These are phyloP conservation scores for Boletus sp. DNA, from an alignment of 768 basidiomycete genomes.

Conservation along the genomic window DNA sequence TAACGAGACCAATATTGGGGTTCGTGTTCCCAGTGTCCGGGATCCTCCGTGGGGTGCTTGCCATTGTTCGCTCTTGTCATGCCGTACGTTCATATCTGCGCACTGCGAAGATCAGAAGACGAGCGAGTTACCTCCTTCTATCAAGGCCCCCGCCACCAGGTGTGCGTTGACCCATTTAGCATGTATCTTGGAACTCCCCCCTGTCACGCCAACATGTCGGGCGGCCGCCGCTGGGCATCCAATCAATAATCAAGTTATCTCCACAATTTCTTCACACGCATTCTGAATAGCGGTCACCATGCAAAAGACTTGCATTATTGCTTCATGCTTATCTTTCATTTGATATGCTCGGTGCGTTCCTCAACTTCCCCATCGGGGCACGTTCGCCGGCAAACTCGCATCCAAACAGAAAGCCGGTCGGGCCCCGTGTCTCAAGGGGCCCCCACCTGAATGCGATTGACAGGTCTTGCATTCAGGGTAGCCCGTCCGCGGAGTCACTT, in stretches of 20 bases:
- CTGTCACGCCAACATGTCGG: not conserved
- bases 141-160: not conserved
- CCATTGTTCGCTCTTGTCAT: not conserved
- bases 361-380: not conserved
- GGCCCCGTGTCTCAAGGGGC: not conserved
- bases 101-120: not conserved
- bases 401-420: constrained; percentile 1
- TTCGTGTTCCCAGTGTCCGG: not conserved
- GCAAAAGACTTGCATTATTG: too few relatives aligned
- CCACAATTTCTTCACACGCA: constrained; percentile 1
- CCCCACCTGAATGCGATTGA: not conserved
- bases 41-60: not conserved
- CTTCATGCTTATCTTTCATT: constrained; percentile 1
- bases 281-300: too few relatives aligned
- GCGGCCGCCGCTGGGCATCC: constrained; percentile 4
- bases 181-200: not conserved
- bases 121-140: not conserved
- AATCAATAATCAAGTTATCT: not conserved
- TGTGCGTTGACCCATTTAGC: not conserved
- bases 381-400: constrained; percentile 4
- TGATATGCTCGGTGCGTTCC: not conserved
- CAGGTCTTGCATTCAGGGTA: constrained; percentile 4
- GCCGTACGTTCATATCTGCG: not conserved
- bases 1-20: not conserved
- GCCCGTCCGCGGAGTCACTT: not conserved